Evolutionary conservation across 2,329 filamentous ascomycete species (phyloP).

Genomic region (Monosporascus ibericus): DNA sequence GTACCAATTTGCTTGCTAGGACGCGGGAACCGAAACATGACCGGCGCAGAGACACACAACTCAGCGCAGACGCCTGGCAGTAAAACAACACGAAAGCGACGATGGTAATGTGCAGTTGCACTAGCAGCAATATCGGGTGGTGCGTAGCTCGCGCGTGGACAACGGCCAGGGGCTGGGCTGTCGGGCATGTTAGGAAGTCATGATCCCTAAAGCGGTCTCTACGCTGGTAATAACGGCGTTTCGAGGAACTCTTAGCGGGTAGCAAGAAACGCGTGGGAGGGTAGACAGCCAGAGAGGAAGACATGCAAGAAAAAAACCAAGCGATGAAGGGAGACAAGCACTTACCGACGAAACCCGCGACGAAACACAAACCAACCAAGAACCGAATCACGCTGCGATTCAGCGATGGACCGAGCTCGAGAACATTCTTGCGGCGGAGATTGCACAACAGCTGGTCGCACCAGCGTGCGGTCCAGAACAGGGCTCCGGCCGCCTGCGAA

Average conservation of each 20-base stretch:
- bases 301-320: too few relatives aligned
- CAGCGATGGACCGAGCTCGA: too few relatives aligned
- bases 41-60: background rate
- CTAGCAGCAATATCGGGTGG: background rate
- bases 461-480: background rate
- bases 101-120: background rate
- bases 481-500: background rate
- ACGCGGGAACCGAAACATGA: too few relatives aligned
- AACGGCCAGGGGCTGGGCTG: background rate
- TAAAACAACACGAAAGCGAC: background rate
- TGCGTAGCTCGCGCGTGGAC: background rate
- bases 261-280: too few relatives aligned
- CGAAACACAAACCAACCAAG: background rate
- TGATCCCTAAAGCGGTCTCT: too few relatives aligned
- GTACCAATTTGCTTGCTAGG: too few relatives aligned
- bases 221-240: too few relatives aligned
- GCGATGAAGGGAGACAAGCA: background rate
- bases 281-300: background rate
- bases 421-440: too few relatives aligned
- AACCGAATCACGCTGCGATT: background rate
- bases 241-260: too few relatives aligned
- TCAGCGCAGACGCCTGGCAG: background rate
- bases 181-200: too few relatives aligned
- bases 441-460: background rate
- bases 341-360: background rate